Percentiles rank a stretch among this genome's conserved stretches.
These are phyloP conservation scores for Ogataea pilisensis DNA, from an alignment of 805 yeast genomes.

Conservation along the genomic window DNA sequence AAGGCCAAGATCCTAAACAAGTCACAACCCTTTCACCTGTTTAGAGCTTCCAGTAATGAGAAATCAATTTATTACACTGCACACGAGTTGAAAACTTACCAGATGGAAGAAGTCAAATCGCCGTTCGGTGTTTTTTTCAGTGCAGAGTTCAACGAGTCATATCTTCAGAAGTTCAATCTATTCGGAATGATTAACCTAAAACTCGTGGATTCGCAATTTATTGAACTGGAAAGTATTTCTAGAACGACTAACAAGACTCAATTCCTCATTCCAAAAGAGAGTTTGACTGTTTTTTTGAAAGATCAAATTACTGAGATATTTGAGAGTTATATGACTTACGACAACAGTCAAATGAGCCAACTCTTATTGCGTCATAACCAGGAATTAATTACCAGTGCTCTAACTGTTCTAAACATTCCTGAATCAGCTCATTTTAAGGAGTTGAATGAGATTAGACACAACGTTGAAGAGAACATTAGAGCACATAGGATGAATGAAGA, in stretches of 20 bases:
- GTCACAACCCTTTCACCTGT: constrained; percentile 81
- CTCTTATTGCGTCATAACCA: constrained; percentile 30
- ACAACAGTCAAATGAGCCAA: constrained; percentile 28
- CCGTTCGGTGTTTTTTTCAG: constrained; percentile 67
- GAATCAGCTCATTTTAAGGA: constrained; percentile 6
- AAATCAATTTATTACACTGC: constrained; percentile 59
- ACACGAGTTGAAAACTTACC: constrained; percentile 53
- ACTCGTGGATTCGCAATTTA: constrained; percentile 14
- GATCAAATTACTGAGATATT: constrained; percentile 36
- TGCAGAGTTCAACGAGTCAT: constrained; percentile 35
- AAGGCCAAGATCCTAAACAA: constrained; percentile 74
- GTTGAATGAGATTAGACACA: constrained; percentile 8
- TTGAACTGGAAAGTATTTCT: constrained; percentile 27
- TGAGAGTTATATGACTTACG: constrained; percentile 32
- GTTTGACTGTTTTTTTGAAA: constrained; percentile 35
- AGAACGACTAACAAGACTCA: constrained; percentile 18
- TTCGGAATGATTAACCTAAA: constrained; percentile 25
- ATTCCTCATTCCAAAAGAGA: constrained; percentile 26
- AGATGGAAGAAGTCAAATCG: constrained; percentile 52
- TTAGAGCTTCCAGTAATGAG: constrained; percentile 39
- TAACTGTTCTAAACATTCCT: constrained; percentile 9
- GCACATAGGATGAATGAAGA: constrained; percentile 12
- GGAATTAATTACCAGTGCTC: constrained; percentile 13
- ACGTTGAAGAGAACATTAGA: constrained; percentile 2
- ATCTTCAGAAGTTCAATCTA: constrained; percentile 31